Conservation (phyloP, 768 basidiomycete genomes). For the Pilatotrama ljubarskyi region DNA sequence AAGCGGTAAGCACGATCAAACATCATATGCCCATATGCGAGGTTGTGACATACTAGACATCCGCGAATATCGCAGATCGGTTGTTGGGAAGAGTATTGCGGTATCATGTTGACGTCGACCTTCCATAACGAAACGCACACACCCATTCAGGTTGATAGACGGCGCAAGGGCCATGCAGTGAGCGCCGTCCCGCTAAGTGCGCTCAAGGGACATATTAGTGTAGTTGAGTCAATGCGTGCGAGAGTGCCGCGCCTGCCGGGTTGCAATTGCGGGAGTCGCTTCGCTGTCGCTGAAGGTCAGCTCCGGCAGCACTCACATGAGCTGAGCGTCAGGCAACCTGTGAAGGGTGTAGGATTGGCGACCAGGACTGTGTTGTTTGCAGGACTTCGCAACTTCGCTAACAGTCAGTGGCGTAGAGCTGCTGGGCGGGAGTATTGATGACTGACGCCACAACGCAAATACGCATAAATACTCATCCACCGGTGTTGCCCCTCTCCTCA, state of each 20-base stretch:
- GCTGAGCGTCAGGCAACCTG: neutral
- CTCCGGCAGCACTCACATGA: neutral
- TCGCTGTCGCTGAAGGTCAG: too few species aligned
- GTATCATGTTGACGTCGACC: neutral
- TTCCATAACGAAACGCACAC: neutral
- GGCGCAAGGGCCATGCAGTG: neutral
- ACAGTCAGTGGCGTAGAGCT: slow-evolving; percentile 19
- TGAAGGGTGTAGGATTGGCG: neutral
- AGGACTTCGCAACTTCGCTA: slow-evolving; percentile 7
- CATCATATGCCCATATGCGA: slow-evolving; percentile 11
- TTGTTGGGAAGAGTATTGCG: neutral
- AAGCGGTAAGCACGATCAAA: neutral
- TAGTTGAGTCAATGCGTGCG: too few species aligned
- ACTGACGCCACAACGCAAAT: slow-evolving; percentile 13
- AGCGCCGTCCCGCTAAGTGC: too few species aligned
- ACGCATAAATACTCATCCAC: slow-evolving; percentile 3
- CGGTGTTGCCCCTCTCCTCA: neutral
- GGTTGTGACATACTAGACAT: neutral
- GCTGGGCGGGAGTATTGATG: neutral
- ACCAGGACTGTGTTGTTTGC: neutral
- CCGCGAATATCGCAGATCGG: slow-evolving; percentile 12
- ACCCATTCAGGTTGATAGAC: neutral
- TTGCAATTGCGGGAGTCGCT: too few species aligned
- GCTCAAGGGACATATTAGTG: too few species aligned
- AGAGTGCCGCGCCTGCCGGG: too few species aligned